Base-by-base conservation (phyloP, 106 monocot genomes). In the Phalaenopsis equestris region DNA sequence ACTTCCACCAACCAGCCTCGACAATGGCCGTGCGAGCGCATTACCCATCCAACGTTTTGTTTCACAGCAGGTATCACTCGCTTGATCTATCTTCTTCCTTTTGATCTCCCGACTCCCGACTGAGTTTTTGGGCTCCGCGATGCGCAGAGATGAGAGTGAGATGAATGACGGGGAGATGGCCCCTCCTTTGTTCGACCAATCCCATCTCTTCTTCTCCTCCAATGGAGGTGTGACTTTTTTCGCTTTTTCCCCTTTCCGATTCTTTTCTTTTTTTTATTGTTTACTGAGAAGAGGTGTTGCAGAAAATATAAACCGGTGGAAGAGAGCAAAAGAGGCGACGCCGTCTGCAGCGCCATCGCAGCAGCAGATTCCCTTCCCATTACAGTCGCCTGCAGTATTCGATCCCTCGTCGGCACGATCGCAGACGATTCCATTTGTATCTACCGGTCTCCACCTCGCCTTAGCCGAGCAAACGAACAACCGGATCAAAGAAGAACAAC, bases 371-470 rank as follows among this genome's bases (percentile, higher is more conserved):
- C 8, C 45, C 42, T 52, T 57, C 64, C 57, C 80, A 65, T 1
- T 80, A 37, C 82, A 77, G 39, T 24, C 52, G 5, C 80, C 81
- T 49, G 23, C 30, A 4, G 78, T 64, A 42, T 72, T 72, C 41
- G 38, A 45, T 9, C 81, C 78, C 23, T 42, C 16, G 3, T 80
- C 39, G 39, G 73, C 5, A 57, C 92, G 81, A 41, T 80, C 41
- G 12, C 43, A 5, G 39, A 36, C 75, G 15, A 45, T 80, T 65
- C 52, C 84, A 1, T 14, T 80, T 23, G 88, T 92, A 45, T 95
- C 91, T 39, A 95, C 91, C 11, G 94, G 91, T 19, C 92, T 95
- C 24, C 86, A 78, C n/a, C 81, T 94, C 38, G 82, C 91, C 19
- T 76, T 88, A 42, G 80, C 84, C 39, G 83, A 87, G 21, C 78